Conservation (phyloP, 2,329 filamentous ascomycete species). For the Botrytis galanthina region DNA sequence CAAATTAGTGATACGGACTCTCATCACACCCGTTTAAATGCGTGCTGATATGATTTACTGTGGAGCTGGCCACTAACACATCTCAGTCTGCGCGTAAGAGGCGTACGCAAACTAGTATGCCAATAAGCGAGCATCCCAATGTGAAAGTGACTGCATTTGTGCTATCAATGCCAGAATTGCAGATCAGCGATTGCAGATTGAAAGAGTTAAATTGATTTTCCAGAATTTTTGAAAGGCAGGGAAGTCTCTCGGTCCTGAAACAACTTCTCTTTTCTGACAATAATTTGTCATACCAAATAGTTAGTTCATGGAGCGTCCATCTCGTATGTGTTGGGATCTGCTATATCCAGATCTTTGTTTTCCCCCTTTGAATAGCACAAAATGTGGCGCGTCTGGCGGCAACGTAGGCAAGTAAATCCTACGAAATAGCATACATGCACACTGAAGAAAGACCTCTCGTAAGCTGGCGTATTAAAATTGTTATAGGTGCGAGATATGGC, state of each 20-base stretch:
- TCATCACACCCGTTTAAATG: not conserved
- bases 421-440: not conserved
- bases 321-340: not conserved
- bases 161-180: not conserved
- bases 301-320: not conserved
- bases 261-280: not conserved
- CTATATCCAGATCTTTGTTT: not conserved
- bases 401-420: not conserved
- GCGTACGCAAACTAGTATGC: not conserved
- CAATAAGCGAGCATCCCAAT: not conserved
- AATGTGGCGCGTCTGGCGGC: not conserved
- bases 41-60: not conserved
- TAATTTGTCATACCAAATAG: not conserved
- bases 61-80: not conserved
- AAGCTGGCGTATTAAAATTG: not conserved
- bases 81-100: not conserved
- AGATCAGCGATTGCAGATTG: not conserved
- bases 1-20: not conserved
- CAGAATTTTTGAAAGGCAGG: not conserved
- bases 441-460: not conserved
- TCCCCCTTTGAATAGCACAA: not conserved
- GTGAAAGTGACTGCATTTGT: not conserved
- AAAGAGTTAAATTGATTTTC: not conserved
- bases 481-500: not conserved
- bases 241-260: not conserved